Percentiles rank a stretch among this genome's conserved stretches.
Conservation (phyloP, 495 filamentous ascomycete species). For the Lophiotrema nucula region DNA sequence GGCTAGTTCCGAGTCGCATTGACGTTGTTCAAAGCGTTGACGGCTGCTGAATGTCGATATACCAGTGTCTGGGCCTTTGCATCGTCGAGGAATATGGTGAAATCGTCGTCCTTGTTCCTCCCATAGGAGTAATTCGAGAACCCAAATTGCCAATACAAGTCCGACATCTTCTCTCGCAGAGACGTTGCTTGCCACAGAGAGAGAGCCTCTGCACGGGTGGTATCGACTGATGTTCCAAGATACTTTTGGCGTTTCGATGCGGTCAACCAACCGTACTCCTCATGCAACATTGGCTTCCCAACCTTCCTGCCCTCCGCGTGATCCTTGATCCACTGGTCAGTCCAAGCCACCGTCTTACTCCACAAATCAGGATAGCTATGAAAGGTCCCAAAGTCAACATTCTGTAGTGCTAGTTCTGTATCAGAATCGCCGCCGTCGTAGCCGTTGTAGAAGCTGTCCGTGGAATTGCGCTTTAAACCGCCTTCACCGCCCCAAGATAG, state of each 20-base stretch:
- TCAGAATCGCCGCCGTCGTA: slow-evolving; percentile 65
- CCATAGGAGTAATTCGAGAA: slow-evolving; percentile 55
- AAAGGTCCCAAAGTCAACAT: slow-evolving; percentile 66
- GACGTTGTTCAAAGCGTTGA: too few relatives aligned
- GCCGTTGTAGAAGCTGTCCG: slow-evolving; percentile 53
- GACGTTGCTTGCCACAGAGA: slow-evolving; percentile 42
- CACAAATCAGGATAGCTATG: slow-evolving; percentile 62
- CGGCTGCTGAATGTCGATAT: too few relatives aligned
- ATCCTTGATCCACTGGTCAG: slow-evolving; percentile 57
- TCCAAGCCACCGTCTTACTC: slow-evolving; percentile 44
- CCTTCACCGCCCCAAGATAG: not conserved
- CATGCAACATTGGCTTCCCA: slow-evolving; percentile 66
- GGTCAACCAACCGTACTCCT: slow-evolving; percentile 56
- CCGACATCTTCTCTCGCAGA: slow-evolving; percentile 44
- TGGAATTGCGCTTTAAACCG: slow-evolving; percentile 36
- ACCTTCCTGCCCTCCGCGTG: slow-evolving; percentile 57
- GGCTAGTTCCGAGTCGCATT: too few relatives aligned
- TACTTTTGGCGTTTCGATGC: not conserved
- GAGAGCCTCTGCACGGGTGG: not conserved
- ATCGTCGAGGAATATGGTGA: slow-evolving; percentile 55
- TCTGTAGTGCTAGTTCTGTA: slow-evolving; percentile 54
- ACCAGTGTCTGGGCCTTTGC: too few relatives aligned
- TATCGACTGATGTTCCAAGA: not conserved
- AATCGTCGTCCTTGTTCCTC: slow-evolving; percentile 59
- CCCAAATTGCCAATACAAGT: slow-evolving; percentile 69